Evolutionary conservation across 2,329 filamentous ascomycete genomes (phyloP), one percentile per base, ranked within the genome.

Genomic region (Fusarium pseudoanthophilum): DNA sequence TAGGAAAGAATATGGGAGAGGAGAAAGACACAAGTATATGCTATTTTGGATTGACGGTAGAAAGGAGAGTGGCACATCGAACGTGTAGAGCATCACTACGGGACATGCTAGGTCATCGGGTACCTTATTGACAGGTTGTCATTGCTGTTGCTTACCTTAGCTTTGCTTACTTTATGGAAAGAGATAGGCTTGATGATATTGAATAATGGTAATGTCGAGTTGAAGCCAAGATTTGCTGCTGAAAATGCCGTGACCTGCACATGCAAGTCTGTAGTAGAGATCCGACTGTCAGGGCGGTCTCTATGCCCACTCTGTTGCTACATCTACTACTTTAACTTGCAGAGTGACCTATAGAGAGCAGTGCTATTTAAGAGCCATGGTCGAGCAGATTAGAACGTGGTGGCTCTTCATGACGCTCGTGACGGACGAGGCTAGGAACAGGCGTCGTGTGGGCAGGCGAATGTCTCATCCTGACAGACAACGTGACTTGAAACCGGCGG

Each of bases 181-280:
- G 64, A 58, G 61, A 58, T 65, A 69, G 51, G 28, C 60, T 46
- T 60, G 56, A 76, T 71, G 73, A 71, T 79, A 79, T 75, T 78
- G 67, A 78, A 67, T 79, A 79, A 79, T 79, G 72, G 72, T 79
- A 79, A 79, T 79, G 69, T 73, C 68, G 57, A 77, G 56, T 70
- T 64, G 58, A 61, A 64, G 55, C n/a, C 55, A 28, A 64, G 26
- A 34, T 59, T 46, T 46, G 20, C 62, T 53, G 18, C n/a, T 32
- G n/a, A 30, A 42, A 34, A 40, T 64, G 32, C 36, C 39, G 30
- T 59, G 56, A 49, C 51, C 21, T 43, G 34, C 20, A 34, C 37
- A 42, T 24, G 8, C 13, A 39, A n/a, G 20, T 28, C 30, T 42
- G 24, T 7, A n/a, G 26, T 30, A 21, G 21, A 14, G 28, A 51